Evolutionary conservation across 2,329 filamentous ascomycete species (phyloP).

Genomic region (Claviceps sp.): DNA sequence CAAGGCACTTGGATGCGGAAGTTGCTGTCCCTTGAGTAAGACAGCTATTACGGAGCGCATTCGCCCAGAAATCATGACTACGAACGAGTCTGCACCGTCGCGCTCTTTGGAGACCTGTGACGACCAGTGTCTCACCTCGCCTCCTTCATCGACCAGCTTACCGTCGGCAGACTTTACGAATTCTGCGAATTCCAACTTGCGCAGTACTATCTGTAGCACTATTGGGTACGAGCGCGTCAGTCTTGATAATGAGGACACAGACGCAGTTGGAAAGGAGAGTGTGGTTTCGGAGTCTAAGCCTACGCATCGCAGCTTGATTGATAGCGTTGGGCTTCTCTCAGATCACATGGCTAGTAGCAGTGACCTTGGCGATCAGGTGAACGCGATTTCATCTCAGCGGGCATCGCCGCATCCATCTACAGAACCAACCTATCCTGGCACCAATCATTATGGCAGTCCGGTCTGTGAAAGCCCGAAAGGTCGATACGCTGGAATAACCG

Average conservation of each 20-base stretch:
- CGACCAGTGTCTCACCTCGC: neutral
- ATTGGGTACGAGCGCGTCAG: neutral
- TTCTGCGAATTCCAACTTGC: neutral
- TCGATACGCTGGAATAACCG: neutral
- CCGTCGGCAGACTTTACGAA: neutral
- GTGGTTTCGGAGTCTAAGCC: neutral
- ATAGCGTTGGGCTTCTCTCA: neutral
- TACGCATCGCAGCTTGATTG: neutral
- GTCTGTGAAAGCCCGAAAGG: neutral
- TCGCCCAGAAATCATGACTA: neutral
- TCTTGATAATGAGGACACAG: neutral
- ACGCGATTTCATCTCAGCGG: neutral
- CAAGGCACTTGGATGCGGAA: neutral
- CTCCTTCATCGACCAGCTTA: neutral
- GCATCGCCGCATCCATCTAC: neutral
- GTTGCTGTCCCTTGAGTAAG: neutral
- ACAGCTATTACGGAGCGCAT: neutral
- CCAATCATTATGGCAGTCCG: slow-evolving; percentile 1
- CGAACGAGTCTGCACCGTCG: neutral
- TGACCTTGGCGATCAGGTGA: neutral
- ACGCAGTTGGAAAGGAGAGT: neutral
- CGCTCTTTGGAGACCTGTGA: neutral
- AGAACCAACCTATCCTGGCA: neutral
- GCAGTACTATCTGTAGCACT: neutral
- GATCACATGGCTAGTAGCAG: neutral